Conservation (phyloP, 225 moss, liverwort and hornwort genomes). For the Rhytidiadelphus loreus region DNA sequence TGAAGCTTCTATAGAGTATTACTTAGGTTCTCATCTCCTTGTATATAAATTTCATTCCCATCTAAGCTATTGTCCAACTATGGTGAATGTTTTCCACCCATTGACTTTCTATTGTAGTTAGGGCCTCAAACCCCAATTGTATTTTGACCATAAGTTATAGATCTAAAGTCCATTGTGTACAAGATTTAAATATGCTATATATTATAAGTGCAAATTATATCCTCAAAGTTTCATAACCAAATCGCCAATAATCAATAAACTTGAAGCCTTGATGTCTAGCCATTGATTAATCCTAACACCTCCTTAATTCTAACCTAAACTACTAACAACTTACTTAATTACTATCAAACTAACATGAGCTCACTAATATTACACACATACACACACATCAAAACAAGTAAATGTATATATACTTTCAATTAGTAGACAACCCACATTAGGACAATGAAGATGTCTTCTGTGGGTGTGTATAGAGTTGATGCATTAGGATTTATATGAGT, state of each 20-base stretch:
- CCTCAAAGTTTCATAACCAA: neutral
- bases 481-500: fast-evolving
- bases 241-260: neutral
- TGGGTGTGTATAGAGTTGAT: fast-evolving
- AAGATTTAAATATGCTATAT: neutral
- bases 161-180: no score
- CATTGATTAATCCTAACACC: fast-evolving
- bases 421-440: fast-evolving
- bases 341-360: neutral
- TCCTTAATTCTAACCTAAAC: neutral
- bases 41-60: neutral
- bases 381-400: neutral
- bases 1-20: neutral
- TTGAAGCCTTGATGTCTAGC: neutral
- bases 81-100: fast-evolving
- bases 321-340: neutral
- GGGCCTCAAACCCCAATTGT: fast-evolving
- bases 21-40: neutral
- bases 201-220: neutral
- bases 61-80: no score
- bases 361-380: neutral
- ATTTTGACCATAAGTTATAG: neutral
- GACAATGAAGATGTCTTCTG: neutral
- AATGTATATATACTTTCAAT: neutral
- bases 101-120: fast-evolving